These are phyloP conservation scores for Phytopythium ostracodes DNA, from an alignment of 352 stramenopile species.

Conservation along the genomic window DNA sequence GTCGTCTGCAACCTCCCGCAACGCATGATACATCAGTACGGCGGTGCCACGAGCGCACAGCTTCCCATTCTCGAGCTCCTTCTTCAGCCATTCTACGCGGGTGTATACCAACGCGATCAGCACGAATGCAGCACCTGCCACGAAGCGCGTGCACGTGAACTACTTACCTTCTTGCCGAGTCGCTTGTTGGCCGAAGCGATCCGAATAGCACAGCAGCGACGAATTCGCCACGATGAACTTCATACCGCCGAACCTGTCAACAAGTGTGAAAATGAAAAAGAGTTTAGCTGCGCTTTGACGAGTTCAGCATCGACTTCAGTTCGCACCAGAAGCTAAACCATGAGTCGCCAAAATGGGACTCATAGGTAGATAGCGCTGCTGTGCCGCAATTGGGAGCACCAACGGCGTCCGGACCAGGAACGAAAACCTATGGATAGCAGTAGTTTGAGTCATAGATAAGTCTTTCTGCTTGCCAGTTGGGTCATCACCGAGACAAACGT, in stretches of 20 bases:
- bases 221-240: constrained; percentile 81
- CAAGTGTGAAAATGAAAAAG: too few relatives aligned
- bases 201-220: constrained; percentile 25
- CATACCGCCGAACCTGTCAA: constrained; percentile 63
- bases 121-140: background rate
- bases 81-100: constrained; percentile 61
- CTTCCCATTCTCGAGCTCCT: constrained; percentile 80
- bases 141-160: background rate
- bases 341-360: constrained; percentile 55
- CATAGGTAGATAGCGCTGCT: constrained; percentile 24
- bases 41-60: constrained; percentile 65
- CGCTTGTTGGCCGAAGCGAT: constrained; percentile 24
- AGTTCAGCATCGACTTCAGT: background rate
- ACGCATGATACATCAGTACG: constrained; percentile 45
- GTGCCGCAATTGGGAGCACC: constrained; percentile 1
- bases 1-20: constrained; percentile 6
- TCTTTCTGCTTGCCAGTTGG: background rate
- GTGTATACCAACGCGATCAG: constrained; percentile 1
- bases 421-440: constrained; percentile 37
- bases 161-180: constrained; percentile 48
- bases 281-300: too few relatives aligned
- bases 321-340: constrained; percentile 74
- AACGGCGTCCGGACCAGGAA: constrained; percentile 26
- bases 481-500: constrained; percentile 7
- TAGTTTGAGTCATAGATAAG: constrained; percentile 3